phyloP scores from a whole-genome alignment of 768 basidiomycete species.

The Calocera cornea region DNA sequence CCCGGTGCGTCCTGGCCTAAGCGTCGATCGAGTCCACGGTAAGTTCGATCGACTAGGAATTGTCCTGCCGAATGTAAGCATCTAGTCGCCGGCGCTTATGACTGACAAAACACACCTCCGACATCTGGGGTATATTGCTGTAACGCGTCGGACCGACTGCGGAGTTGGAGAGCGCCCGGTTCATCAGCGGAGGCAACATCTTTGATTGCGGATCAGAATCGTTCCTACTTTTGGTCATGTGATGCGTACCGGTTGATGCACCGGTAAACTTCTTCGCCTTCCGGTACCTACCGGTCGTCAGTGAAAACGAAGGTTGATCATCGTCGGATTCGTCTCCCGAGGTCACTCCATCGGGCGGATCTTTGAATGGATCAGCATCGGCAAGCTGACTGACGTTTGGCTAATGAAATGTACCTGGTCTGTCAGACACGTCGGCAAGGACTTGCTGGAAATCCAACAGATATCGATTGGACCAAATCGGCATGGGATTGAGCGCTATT shows the following conservation, averaged over 20 bases:
- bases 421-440: conserved; percentile 23
- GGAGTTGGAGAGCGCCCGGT: conserved; percentile 38
- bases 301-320: conserved; percentile 71
- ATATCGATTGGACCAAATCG: conserved; percentile 63
- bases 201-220: conserved; percentile 8
- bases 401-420: background rate
- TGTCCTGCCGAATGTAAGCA: conserved; percentile 32
- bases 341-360: conserved; percentile 11
- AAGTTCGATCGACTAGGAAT: conserved; percentile 61
- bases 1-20: conserved; percentile 68
- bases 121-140: conserved; percentile 48
- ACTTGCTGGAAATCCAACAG: conserved; percentile 62
- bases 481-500: conserved; percentile 57
- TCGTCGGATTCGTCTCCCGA: conserved; percentile 36
- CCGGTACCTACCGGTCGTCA: conserved; percentile 74
- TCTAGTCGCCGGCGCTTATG: background rate
- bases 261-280: conserved; percentile 54
- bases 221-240: background rate
- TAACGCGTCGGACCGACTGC: conserved; percentile 51
- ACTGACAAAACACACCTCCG: conserved; percentile 38
- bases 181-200: conserved; percentile 14
- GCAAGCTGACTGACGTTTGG: background rate
- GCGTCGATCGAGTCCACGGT: conserved; percentile 66
- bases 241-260: background rate
- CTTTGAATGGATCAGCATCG: background rate